Evolutionary conservation across 768 basidiomycete genomes (phyloP), one percentile per base, ranked within the genome.

Genomic region (Albatrellus ellisii): DNA sequence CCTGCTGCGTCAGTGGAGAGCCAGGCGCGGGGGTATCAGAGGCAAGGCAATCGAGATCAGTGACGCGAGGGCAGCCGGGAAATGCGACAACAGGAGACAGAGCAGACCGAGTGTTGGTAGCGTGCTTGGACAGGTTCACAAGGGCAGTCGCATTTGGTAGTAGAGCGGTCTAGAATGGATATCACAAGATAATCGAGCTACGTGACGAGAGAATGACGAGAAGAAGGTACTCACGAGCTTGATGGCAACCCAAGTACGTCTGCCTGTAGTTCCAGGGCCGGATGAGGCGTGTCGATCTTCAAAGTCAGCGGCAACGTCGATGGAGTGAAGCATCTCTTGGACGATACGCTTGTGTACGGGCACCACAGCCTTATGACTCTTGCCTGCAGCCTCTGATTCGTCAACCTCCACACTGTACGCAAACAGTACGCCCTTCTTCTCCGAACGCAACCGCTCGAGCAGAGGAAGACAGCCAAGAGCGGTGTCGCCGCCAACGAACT

Each of bases 401-500:
- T 88, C 77, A 9, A 84, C 88, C 59, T 92, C 88, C 21, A 88
- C 87, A 38, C 79, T 83, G 61, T 95, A 94, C 17, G 72, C 78
- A 48, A 95, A 75, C 10, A 95, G 60, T 7, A 72, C 66, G 2
- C 87, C 91, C 46, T 78, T 82, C 52, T 84, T 81, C 46, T 71
- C 70, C 8, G 59, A 58, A 14, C 89, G 73, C 20, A 92, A 65
- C 10, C 59, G 53, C 29, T 66, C 62, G 29, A 95, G 69, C 0
- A 84, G 56, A 1, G 85, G 78, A 4, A 84, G 49, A 6, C 79
- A 72, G 14, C 70, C 77, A 27, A 72, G 68, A 0, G 79, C 83
- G 0, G 80, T 80, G 45, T 92, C 89, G 3, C 85, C 90, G 0
- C 90, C 89, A 1, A 92, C 90, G 50, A 94, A 97, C 79, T 89